Base-by-base conservation (phyloP, 2,329 filamentous ascomycete species). In the Epichloe sylvatica region DNA sequence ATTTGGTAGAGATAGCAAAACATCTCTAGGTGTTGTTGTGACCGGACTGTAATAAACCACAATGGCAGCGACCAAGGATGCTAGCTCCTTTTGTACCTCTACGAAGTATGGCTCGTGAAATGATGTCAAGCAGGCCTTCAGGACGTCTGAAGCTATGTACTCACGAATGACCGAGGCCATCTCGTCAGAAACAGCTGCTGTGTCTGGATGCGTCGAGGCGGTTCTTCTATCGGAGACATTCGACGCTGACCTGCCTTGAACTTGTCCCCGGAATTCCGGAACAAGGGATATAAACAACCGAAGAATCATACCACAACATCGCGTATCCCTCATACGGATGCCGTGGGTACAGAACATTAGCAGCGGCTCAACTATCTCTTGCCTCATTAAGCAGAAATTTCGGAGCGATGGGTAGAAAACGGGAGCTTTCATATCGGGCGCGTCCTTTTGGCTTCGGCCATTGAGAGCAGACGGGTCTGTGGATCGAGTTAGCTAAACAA, bases 21-120 rank as follows among this genome's bases (percentile, higher is more conserved):
- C 77, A 5, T 81, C 71, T 19, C 81, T 75, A 0, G 90, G 87
- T 0, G 85, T 92, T 6, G 73, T 61, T 7, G 84, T 90, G 34
- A 78, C 66, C 0, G 78, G 71, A 12, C 80, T 78, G 62, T 95
- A 95, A 53, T 85, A 77, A 8, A 84, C 76, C 58, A 95, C 74
- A 53, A 97, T 92, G 4, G 83, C 78, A 0, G 90, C 90, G 53
- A 98, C 95, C 37, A 97, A 74, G 21, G 82, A 78, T 0, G 89
- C 91, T 21, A 98, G 75, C 47, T 98, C 90, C 62, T 90, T 91
- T 60, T 98, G 92, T 54, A 94, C 79, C 57, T 98, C 92, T 35
- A 96, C 90, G 66, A 97, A 98, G 66, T 97, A 96, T 0, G 88
- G 83, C 57, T 98, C 92, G 67, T 97, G 86, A 46, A 98, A 80